Conservation (phyloP, 371 early-diverging fungal species). For the Batrachochytrium dendrobatidis region DNA sequence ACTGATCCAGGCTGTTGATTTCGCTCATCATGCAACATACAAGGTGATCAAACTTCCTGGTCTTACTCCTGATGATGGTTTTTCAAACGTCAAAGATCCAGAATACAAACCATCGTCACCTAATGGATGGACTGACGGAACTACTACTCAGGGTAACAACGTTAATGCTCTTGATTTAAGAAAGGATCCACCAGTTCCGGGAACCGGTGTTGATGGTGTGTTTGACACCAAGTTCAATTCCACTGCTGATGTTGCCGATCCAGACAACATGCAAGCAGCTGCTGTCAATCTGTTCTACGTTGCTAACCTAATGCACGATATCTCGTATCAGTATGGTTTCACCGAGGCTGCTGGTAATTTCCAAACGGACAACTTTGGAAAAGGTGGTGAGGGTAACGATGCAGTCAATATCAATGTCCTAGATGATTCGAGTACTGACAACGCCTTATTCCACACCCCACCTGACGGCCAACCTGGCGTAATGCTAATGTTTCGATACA, state of each 20-base stretch:
- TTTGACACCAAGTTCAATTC: slow-evolving; percentile 9
- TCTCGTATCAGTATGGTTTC: slow-evolving; percentile 37
- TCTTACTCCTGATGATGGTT: not conserved
- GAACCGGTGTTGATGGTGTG: too few species aligned
- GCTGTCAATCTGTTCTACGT: slow-evolving; percentile 30
- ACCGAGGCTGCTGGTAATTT: slow-evolving; percentile 44
- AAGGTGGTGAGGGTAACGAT: slow-evolving; percentile 65
- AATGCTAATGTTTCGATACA: slow-evolving; percentile 32
- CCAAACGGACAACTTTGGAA: slow-evolving; percentile 22
- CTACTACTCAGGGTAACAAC: not conserved
- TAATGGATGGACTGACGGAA: not conserved
- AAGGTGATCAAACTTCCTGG: not conserved
- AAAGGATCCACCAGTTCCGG: too few species aligned
- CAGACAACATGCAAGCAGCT: slow-evolving; percentile 16
- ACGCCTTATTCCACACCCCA: slow-evolving; percentile 36
- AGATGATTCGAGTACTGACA: slow-evolving; percentile 22
- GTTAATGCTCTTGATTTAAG: not conserved
- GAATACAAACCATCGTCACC: not conserved
- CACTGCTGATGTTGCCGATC: slow-evolving; percentile 2
- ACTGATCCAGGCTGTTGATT: not conserved
- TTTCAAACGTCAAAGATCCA: not conserved
- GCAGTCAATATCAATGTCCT: slow-evolving; percentile 53
- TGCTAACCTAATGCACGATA: slow-evolving; percentile 33
- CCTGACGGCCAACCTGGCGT: slow-evolving; percentile 30
- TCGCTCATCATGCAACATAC: not conserved